phyloP scores from a whole-genome alignment of 2,329 filamentous ascomycete species.

The Talaromyces piceae region DNA sequence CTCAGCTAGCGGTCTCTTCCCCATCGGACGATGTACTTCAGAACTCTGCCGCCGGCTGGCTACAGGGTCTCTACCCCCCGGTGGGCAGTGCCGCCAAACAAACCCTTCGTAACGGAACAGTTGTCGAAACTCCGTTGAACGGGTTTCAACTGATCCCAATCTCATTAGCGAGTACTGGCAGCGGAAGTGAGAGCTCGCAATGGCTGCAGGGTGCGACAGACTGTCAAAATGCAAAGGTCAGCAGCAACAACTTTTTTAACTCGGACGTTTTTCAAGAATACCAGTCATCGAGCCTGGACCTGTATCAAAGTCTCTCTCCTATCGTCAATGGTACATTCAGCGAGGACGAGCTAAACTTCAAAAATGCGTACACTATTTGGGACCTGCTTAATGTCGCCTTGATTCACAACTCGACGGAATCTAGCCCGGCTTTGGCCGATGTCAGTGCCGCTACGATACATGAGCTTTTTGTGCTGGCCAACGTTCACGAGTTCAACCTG shows the following conservation, averaged over 20 bases:
- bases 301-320: constrained; percentile 47
- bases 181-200: constrained; percentile 51
- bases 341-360: constrained; percentile 44
- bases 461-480: constrained; percentile 65
- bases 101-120: constrained; percentile 63
- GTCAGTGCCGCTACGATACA: constrained; percentile 53
- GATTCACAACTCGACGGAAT: constrained; percentile 51
- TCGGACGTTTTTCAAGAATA: constrained; percentile 44
- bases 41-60: constrained; percentile 69
- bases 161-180: constrained; percentile 50
- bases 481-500: constrained; percentile 72
- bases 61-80: constrained; percentile 83
- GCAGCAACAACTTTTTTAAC: constrained; percentile 53
- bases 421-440: constrained; percentile 53
- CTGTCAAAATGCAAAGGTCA: constrained; percentile 49
- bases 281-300: constrained; percentile 42
- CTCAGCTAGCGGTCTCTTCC: constrained; percentile 64
- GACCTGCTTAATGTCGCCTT: constrained; percentile 56
- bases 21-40: constrained; percentile 72
- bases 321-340: constrained; percentile 48
- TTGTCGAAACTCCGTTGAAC: constrained; percentile 59
- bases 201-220: constrained; percentile 54
- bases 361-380: constrained; percentile 60
- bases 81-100: constrained; percentile 49
- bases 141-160: constrained; percentile 83